Conservation (phyloP, 495 filamentous ascomycete species). For the Bathelium albidoporum region DNA sequence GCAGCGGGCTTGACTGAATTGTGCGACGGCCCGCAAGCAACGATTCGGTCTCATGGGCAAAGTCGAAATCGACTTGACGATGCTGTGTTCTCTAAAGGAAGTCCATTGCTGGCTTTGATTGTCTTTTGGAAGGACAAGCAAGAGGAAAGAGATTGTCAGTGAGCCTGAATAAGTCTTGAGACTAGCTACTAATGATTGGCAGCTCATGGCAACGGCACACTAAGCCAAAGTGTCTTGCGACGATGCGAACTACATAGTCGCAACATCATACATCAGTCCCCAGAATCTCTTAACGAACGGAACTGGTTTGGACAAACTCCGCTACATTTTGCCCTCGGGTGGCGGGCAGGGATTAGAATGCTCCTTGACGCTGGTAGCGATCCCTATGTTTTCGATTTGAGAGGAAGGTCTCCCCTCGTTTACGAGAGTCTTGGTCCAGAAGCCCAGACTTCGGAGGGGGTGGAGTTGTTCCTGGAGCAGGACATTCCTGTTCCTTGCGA, state of each 20-base stretch:
- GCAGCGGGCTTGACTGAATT: not conserved
- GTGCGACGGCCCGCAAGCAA: too few relatives aligned
- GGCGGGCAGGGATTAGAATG: not conserved
- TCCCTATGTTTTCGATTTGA: not conserved
- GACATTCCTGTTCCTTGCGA: not conserved
- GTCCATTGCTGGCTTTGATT: not conserved
- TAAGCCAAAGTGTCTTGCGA: not conserved
- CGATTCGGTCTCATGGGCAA: too few relatives aligned
- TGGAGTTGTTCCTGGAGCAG: not conserved
- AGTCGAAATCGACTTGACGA: not conserved
- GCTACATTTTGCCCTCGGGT: not conserved
- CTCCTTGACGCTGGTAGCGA: not conserved
- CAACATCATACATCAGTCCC: not conserved
- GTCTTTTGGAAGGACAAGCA: not conserved
- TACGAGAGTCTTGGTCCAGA: not conserved
- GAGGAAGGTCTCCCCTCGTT: not conserved
- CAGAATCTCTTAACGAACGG: not conserved
- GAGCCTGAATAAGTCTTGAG: not conserved
- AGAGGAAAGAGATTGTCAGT: not conserved
- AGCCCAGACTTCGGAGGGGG: not conserved
- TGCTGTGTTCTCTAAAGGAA: not conserved
- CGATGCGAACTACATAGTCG: not conserved
- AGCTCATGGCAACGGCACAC: not conserved
- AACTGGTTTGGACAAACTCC: not conserved
- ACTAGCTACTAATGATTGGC: not conserved